A percentile compares a stretch with the other conserved stretches of the same genome.
Evolutionary conservation across 352 stramenopile genomes (phyloP).

Genomic region (Aphanomyces euteiches): DNA sequence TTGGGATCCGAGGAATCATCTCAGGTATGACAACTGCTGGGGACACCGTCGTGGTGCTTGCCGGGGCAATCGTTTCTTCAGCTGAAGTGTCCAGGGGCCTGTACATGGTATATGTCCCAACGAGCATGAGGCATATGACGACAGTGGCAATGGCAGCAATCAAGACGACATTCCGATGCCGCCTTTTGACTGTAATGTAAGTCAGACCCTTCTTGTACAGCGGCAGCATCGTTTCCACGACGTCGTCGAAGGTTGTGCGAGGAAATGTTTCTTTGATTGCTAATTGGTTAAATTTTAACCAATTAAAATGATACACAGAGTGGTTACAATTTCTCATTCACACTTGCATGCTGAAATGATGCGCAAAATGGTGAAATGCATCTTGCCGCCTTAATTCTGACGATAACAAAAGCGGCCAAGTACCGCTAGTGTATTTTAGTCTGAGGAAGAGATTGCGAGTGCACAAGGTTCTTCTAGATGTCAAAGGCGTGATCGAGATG

Average conservation of each 20-base stretch:
- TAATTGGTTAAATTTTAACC: slow-evolving; percentile 13
- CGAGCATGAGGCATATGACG: slow-evolving; percentile 21
- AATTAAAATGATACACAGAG: slow-evolving; percentile 9
- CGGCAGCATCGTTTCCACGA: slow-evolving; percentile 16
- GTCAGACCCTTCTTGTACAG: slow-evolving; percentile 28
- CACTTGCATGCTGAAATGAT: too few species aligned
- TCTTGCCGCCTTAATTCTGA: not conserved
- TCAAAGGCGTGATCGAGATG: too few species aligned
- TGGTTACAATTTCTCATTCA: not conserved
- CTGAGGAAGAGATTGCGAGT: too few species aligned
- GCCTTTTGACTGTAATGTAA: slow-evolving; percentile 20
- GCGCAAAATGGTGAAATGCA: not conserved
- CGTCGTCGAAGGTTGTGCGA: not conserved
- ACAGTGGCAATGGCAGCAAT: slow-evolving; percentile 15
- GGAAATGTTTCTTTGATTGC: not conserved
- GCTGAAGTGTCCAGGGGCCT: not conserved
- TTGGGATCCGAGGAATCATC: not conserved
- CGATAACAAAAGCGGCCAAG: not conserved
- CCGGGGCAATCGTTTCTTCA: not conserved
- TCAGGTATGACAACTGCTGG: not conserved
- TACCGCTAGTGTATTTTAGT: not conserved
- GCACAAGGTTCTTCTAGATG: too few species aligned
- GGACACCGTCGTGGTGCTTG: not conserved
- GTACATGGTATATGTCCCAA: slow-evolving; percentile 27
- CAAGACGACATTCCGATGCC: slow-evolving; percentile 8